phyloP scores from a whole-genome alignment of 2,329 filamentous ascomycete genomes.

The Alternaria panax region DNA sequence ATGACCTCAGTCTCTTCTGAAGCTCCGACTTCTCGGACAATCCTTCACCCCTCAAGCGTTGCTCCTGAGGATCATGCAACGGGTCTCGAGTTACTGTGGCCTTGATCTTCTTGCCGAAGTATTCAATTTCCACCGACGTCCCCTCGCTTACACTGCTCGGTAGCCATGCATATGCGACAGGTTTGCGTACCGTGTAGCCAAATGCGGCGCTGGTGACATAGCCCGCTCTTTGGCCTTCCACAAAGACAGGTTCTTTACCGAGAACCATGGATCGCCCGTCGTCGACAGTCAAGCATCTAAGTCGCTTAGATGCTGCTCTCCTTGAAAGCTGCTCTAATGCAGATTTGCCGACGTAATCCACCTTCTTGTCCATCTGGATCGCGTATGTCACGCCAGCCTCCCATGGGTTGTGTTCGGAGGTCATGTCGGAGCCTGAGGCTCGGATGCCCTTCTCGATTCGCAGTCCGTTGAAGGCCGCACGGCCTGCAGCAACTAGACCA shows the following conservation, averaged over 20 bases:
- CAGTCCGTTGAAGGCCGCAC: conserved; percentile 65
- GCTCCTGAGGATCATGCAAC: conserved; percentile 55
- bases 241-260: conserved; percentile 68
- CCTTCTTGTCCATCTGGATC: conserved; percentile 57
- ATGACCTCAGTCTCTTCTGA: conserved; percentile 32
- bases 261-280: conserved; percentile 65
- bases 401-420: conserved; percentile 66
- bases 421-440: conserved; percentile 66
- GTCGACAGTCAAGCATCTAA: conserved; percentile 63
- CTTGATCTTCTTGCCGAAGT: conserved; percentile 63
- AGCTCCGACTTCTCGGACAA: conserved; percentile 25
- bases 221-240: conserved; percentile 57
- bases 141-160: conserved; percentile 58
- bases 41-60: conserved; percentile 42
- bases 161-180: conserved; percentile 67
- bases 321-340: conserved; percentile 56
- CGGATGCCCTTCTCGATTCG: conserved; percentile 68
- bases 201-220: conserved; percentile 70
- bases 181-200: conserved; percentile 65
- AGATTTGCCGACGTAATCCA: conserved; percentile 60
- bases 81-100: conserved; percentile 64
- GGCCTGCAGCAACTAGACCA: conserved; percentile 66
- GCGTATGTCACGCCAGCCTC: conserved; percentile 64
- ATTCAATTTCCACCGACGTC: conserved; percentile 65
- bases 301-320: conserved; percentile 43